These are phyloP conservation scores for Termitomyces titanicus DNA, from an alignment of 768 basidiomycete genomes.

Conservation along the genomic window DNA sequence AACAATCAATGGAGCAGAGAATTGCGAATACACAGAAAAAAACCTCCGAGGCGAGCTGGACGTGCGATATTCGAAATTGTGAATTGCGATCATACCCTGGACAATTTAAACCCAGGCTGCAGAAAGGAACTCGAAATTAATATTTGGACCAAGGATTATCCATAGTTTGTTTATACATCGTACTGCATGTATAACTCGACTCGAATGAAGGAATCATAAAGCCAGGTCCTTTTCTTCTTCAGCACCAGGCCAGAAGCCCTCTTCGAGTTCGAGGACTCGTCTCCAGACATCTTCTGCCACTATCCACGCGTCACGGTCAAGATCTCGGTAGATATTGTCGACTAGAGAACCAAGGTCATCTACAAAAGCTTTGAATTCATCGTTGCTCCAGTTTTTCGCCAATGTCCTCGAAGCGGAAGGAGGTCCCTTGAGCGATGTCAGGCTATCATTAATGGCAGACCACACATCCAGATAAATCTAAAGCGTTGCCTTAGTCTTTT, in stretches of 20 bases:
- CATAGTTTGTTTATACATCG: too few relatives aligned
- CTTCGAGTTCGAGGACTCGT: slow-evolving; percentile 57
- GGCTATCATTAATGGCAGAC: slow-evolving; percentile 38
- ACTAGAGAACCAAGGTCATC: slow-evolving; percentile 44
- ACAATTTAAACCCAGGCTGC: too few relatives aligned
- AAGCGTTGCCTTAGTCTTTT: not conserved
- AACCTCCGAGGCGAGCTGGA: too few relatives aligned
- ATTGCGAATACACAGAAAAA: too few relatives aligned
- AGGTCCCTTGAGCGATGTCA: slow-evolving; percentile 8
- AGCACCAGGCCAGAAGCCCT: slow-evolving; percentile 16
- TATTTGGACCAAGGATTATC: too few relatives aligned
- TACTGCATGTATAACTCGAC: too few relatives aligned
- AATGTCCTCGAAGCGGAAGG: slow-evolving; percentile 40
- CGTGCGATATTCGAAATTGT: too few relatives aligned
- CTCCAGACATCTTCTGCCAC: slow-evolving; percentile 51
- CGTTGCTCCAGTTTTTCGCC: slow-evolving; percentile 58
- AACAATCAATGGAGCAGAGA: too few relatives aligned
- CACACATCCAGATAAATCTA: slow-evolving; percentile 73
- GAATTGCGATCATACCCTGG: too few relatives aligned
- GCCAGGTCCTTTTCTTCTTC: slow-evolving; percentile 8
- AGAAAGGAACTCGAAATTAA: too few relatives aligned
- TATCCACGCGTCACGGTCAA: slow-evolving; percentile 29
- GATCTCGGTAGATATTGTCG: slow-evolving; percentile 36
- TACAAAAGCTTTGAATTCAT: slow-evolving; percentile 53
- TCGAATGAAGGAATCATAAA: not conserved